phyloP scores from a whole-genome alignment of 2,329 filamentous ascomycete species.

The Fusarium verticillioides region DNA sequence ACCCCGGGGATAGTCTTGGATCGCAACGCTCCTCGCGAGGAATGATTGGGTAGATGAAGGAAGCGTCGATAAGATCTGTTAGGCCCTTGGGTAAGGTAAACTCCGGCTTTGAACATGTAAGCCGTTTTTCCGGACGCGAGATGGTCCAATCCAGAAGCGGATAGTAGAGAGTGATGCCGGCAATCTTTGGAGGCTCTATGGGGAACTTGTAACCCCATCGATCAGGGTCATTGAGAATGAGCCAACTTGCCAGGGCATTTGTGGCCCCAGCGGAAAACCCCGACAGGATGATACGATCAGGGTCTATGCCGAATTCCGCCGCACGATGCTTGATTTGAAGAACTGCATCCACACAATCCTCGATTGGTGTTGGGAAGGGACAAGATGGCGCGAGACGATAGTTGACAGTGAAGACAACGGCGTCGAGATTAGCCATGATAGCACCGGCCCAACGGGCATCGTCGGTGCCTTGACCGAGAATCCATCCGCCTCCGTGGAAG shows the following conservation, averaged over 20 bases:
- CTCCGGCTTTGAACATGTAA: conserved; percentile 64
- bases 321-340: conserved; percentile 69
- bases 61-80: conserved; percentile 71
- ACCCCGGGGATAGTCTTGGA: conserved; percentile 67
- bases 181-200: conserved; percentile 58
- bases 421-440: conserved; percentile 63
- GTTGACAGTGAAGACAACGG: conserved; percentile 71
- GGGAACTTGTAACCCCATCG: conserved; percentile 52
- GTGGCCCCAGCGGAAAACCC: conserved; percentile 74
- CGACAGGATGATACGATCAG: conserved; percentile 64
- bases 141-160: conserved; percentile 71
- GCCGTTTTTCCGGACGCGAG: conserved; percentile 65
- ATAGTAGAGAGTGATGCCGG: conserved; percentile 69
- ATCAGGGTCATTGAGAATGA: conserved; percentile 57
- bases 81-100: conserved; percentile 67
- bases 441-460: conserved; percentile 70
- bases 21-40: conserved; percentile 58
- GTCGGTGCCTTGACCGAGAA: conserved; percentile 70
- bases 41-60: conserved; percentile 67
- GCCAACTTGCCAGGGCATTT: conserved; percentile 61
- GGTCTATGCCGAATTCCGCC: conserved; percentile 67
- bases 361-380: conserved; percentile 72
- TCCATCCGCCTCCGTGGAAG: conserved; percentile 76
- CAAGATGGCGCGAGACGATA: conserved; percentile 75
- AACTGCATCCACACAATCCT: conserved; percentile 73